Base-by-base conservation (phyloP, 148 eudicot genomes). In the Cornus controversa region DNA sequence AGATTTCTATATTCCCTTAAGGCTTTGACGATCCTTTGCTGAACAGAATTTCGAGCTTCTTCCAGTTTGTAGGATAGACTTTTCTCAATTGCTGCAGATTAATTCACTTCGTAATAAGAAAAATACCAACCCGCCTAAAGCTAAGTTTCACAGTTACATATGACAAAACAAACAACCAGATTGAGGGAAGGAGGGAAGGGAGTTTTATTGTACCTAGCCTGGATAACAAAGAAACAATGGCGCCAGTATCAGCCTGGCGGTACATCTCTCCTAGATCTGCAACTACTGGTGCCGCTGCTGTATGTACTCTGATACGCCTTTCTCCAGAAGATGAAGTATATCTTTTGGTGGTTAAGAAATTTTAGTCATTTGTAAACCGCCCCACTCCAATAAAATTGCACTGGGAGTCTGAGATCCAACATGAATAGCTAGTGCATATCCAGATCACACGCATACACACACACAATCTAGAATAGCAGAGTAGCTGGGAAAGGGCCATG, bases 301-400 rank as follows among this genome's bases (percentile, higher is more conserved):
- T 96, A 84, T 93, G 99, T 65, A 96, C 98, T 82, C 99, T 90
- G 76, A 96, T 93, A 75, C 99, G 96, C 80, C 99, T 91, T 89
- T 96, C 99, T 86, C 99, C 99, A 82, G 92, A 96, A 83, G 99
- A 96, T 37, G 99, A 92, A 29, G 99, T 96, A 75, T 90, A 96
- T 83, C 99, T 96, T 77, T 75, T 67, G 69, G 67, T 57, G 54
- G 86, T 91, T 83, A 91, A 87, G 91, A 84, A 82, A 81, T 77
- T 72, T 13, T 47, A 72, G 20, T 57, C 16, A 24, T 69, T 60
- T 63, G 53, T 25, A 71, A 65, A 15, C 67, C 29, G 40, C n/a
- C 26, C 70, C 18, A 70, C 26, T 66, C 8, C 1, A 67, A 50
- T 27, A 66, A 67, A 67, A 34, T 62, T 75, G 72, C 71, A 31